A percentile compares a stretch with the other conserved stretches of the same genome.
Evolutionary conservation across 345 rosid genomes (phyloP).

Genomic region (Ceriops decandra): DNA sequence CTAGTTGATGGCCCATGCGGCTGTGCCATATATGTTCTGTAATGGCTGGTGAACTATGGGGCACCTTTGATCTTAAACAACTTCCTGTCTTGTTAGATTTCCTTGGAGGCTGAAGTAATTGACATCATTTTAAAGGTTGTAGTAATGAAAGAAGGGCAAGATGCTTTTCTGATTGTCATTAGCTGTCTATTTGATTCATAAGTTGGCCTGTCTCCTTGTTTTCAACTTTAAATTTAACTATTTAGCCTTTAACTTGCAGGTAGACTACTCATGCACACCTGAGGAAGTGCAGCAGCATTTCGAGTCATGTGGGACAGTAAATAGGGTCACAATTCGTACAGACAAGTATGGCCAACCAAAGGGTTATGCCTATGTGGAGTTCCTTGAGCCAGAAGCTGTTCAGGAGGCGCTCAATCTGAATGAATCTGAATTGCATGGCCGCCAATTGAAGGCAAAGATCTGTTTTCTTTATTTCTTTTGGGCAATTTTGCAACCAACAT

Average conservation of each 20-base stretch:
- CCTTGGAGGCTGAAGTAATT: no score
- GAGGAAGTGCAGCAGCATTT: constrained; percentile 84
- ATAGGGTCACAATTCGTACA: constrained; percentile 65
- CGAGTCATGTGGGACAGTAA: constrained; percentile 70
- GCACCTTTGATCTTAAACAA: no score
- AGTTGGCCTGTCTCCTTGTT: background rate
- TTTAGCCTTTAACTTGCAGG: constrained; percentile 32
- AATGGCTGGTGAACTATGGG: no score
- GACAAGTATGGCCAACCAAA: constrained; percentile 76
- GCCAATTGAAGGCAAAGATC: constrained; percentile 57
- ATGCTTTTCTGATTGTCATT: background rate
- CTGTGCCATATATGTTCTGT: no score
- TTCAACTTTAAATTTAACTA: background rate
- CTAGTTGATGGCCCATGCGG: no score
- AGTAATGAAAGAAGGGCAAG: background rate
- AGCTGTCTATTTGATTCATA: constrained; percentile 1
- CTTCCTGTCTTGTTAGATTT: no score
- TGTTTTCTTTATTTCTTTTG: background rate
- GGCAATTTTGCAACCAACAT: background rate
- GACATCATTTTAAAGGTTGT: background rate
- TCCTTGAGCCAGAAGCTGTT: constrained; percentile 60
- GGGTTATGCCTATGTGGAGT: constrained; percentile 79
- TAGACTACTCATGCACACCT: constrained; percentile 69
- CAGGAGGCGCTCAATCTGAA: constrained; percentile 59
- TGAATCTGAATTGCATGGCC: constrained; percentile 69